Evolutionary conservation across 1,139 yeast genomes (phyloP).

Genomic region (Yamadazyma atlantica): DNA sequence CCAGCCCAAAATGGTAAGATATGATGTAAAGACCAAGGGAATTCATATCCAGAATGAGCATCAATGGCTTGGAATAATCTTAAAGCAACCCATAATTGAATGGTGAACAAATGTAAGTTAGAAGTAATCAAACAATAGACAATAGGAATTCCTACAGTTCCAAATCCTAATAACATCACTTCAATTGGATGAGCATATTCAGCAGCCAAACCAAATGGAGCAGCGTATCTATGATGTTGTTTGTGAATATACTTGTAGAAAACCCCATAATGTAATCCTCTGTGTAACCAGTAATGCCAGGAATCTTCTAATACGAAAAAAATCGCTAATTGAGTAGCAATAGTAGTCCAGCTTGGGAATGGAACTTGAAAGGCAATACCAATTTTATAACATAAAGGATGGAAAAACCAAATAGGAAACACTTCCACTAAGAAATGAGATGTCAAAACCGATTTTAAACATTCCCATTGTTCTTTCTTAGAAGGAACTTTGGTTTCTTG

Average conservation of each 20-base stretch:
- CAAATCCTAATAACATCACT: constrained; percentile 45
- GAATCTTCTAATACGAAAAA: constrained; percentile 47
- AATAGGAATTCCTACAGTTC: constrained; percentile 50
- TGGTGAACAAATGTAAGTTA: constrained; percentile 44
- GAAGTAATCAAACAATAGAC: constrained; percentile 37
- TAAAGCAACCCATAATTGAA: constrained; percentile 42
- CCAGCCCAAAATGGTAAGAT: constrained; percentile 97
- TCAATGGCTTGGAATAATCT: constrained; percentile 89
- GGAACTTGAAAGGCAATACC: constrained; percentile 41
- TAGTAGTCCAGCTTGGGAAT: constrained; percentile 33
- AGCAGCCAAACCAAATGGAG: constrained; percentile 50
- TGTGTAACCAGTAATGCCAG: constrained; percentile 50
- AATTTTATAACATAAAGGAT: constrained; percentile 41
- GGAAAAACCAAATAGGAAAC: constrained; percentile 50
- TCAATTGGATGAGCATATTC: constrained; percentile 52
- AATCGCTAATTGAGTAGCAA: constrained; percentile 33
- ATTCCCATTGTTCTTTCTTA: constrained; percentile 71
- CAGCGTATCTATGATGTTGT: constrained; percentile 51
- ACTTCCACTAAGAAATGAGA: constrained; percentile 48
- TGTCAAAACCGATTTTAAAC: constrained; percentile 43
- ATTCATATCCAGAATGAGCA: constrained; percentile 95
- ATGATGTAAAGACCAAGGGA: constrained; percentile 93
- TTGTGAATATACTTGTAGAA: constrained; percentile 49
- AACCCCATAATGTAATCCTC: constrained; percentile 46
- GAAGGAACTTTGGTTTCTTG: constrained; percentile 80